phyloP scores from a whole-genome alignment of 768 basidiomycete species.

The Tricholoma saponaceum region DNA sequence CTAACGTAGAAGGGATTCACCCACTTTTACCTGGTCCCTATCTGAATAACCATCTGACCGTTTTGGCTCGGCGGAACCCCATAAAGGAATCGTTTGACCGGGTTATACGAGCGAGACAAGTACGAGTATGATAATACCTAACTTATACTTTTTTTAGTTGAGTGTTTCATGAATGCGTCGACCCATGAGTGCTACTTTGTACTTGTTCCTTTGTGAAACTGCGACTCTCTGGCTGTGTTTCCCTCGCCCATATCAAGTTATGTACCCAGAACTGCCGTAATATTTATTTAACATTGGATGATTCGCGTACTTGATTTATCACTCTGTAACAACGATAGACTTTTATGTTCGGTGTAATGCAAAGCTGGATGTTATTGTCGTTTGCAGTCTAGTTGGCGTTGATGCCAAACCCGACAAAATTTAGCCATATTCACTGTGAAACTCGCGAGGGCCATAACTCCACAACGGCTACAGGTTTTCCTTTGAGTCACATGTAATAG shows the following conservation, averaged over 20 bases:
- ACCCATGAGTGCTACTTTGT: background rate
- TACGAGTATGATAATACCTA: slow-evolving; percentile 17
- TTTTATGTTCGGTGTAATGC: background rate
- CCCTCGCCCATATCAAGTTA: background rate
- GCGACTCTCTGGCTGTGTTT: background rate
- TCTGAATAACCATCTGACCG: slow-evolving; percentile 64
- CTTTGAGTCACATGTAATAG: too few species aligned
- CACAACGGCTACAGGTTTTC: too few species aligned
- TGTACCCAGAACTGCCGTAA: background rate
- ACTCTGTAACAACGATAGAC: background rate
- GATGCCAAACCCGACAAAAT: background rate
- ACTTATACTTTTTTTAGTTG: background rate
- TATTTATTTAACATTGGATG: background rate
- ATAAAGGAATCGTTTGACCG: slow-evolving; percentile 69
- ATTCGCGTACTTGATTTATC: background rate
- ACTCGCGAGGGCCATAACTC: too few species aligned
- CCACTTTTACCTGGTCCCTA: slow-evolving; percentile 72
- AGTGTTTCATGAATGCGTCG: background rate
- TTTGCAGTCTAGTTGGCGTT: too few species aligned
- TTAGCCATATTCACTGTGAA: too few species aligned
- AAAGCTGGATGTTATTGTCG: background rate
- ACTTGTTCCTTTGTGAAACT: background rate
- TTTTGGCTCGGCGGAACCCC: slow-evolving; percentile 60
- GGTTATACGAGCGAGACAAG: slow-evolving; percentile 53
- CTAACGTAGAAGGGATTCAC: slow-evolving; percentile 58